Percentiles rank a stretch among this genome's conserved stretches.
Evolutionary conservation across 768 basidiomycete species (phyloP).

Genomic region (Termitomyces sp.): DNA sequence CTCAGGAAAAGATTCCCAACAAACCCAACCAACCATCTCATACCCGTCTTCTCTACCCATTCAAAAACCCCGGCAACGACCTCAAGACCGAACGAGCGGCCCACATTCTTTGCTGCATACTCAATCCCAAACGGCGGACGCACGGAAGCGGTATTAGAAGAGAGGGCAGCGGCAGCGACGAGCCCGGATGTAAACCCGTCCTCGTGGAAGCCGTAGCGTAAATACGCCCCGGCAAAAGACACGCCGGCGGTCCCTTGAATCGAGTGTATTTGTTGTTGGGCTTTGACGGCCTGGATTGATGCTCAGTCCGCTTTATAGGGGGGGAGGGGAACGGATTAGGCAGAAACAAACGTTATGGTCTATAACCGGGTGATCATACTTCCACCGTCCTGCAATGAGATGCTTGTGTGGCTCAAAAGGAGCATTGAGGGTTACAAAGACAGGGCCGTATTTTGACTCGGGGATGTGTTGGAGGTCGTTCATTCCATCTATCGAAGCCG

Average conservation of each 20-base stretch:
- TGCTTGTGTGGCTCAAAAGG: constrained; percentile 50
- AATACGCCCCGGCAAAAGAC: constrained; percentile 67
- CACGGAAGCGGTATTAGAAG: constrained; percentile 12
- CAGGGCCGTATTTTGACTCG: constrained; percentile 48
- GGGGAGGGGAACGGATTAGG: background rate
- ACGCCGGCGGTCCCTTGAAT: constrained; percentile 64
- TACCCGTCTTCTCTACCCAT: constrained; percentile 30
- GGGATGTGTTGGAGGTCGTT: constrained; percentile 69
- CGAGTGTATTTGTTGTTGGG: constrained; percentile 44
- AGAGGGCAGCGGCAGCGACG: constrained; percentile 24
- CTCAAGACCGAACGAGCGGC: constrained; percentile 10
- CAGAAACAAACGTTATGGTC: constrained; percentile 36
- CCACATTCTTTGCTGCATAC: constrained; percentile 27
- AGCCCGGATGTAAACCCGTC: constrained; percentile 61
- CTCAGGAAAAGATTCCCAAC: background rate
- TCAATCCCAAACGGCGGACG: constrained; percentile 38
- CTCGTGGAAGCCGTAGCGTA: constrained; percentile 79
- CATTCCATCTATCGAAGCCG: constrained; percentile 53
- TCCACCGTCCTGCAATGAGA: constrained; percentile 45
- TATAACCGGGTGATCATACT: constrained; percentile 68
- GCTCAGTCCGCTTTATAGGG: background rate
- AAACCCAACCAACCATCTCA: background rate
- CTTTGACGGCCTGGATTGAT: constrained; percentile 39
- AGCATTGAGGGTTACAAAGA: constrained; percentile 72
- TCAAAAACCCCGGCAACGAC: constrained; percentile 32